These are phyloP conservation scores for Ascochyta rabiei DNA, from an alignment of 2,329 filamentous ascomycete species.

Conservation along the genomic window DNA sequence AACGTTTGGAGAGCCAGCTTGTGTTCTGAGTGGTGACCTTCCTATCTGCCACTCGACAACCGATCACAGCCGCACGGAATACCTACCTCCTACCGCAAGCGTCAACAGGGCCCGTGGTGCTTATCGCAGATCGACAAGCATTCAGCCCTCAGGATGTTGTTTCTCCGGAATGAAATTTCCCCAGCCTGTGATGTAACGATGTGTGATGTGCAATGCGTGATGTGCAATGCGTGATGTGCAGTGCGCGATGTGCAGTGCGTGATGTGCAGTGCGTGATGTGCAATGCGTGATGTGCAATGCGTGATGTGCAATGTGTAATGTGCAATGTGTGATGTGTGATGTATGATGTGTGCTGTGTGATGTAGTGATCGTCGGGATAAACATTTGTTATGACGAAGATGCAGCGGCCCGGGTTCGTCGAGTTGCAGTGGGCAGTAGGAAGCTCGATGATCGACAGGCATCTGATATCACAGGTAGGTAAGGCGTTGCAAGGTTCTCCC, in stretches of 20 bases:
- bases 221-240: not conserved
- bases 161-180: conserved; percentile 1
- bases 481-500: conserved; percentile 1
- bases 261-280: not conserved
- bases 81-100: conserved; percentile 7
- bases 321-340: not conserved
- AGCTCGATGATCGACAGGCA: conserved; percentile 5
- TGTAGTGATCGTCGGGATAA: conserved; percentile 6
- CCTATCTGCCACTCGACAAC: not conserved
- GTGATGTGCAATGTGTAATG: no score
- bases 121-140: conserved; percentile 12
- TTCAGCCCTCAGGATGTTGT: not conserved
- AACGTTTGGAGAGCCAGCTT: not conserved
- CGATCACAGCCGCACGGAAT: not conserved
- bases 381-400: conserved; percentile 2
- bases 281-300: not conserved
- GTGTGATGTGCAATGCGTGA: no score
- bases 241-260: not conserved
- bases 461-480: conserved; percentile 8
- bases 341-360: not conserved
- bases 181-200: no score
- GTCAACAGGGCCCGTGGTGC: conserved; percentile 2
- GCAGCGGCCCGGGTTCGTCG: not conserved
- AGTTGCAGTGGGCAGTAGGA: not conserved
- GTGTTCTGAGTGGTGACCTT: not conserved